Percentiles rank a stretch among this genome's conserved stretches.
These are phyloP conservation scores for Syncephalis fuscata DNA, from an alignment of 371 early-diverging fungal genomes.

Conservation along the genomic window DNA sequence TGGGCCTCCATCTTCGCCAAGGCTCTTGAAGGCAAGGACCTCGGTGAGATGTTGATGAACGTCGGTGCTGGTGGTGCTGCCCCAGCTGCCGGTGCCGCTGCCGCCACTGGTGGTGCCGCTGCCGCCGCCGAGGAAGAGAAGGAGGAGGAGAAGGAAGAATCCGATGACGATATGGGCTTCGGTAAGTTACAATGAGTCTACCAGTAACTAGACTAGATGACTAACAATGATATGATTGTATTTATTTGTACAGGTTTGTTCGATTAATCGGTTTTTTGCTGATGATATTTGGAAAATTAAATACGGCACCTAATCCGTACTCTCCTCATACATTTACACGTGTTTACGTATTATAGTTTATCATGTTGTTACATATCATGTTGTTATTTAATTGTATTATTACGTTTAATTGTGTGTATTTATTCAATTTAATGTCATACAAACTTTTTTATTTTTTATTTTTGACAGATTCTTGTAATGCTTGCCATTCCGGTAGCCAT, in stretches of 20 bases:
- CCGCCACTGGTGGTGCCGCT: conserved; percentile 30
- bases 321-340: neutral
- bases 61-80: conserved; percentile 54
- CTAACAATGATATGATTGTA: neutral
- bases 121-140: conserved; percentile 42
- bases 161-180: conserved; percentile 90
- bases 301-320: too few relatives aligned
- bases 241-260: conserved; percentile 28
- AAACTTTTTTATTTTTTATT: too few relatives aligned
- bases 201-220: neutral
- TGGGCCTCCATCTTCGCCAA: conserved; percentile 94
- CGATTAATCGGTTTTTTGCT: conserved; percentile 36
- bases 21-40: conserved; percentile 90
- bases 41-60: conserved; percentile 80
- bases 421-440: too few relatives aligned
- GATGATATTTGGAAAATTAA: neutral
- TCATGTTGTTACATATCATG: neutral
- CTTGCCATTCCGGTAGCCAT: too few relatives aligned
- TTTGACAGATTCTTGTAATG: too few relatives aligned
- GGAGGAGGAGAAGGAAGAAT: conserved; percentile 73
- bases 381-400: too few relatives aligned
- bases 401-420: too few relatives aligned
- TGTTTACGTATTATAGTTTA: neutral
- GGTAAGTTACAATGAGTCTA: conserved; percentile 14
- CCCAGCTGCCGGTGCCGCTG: conserved; percentile 49